Percentiles rank a stretch among this genome's conserved stretches.
phyloP scores from a whole-genome alignment of 2,329 filamentous ascomycete genomes.

The Macrophomina pseudophaseolina region DNA sequence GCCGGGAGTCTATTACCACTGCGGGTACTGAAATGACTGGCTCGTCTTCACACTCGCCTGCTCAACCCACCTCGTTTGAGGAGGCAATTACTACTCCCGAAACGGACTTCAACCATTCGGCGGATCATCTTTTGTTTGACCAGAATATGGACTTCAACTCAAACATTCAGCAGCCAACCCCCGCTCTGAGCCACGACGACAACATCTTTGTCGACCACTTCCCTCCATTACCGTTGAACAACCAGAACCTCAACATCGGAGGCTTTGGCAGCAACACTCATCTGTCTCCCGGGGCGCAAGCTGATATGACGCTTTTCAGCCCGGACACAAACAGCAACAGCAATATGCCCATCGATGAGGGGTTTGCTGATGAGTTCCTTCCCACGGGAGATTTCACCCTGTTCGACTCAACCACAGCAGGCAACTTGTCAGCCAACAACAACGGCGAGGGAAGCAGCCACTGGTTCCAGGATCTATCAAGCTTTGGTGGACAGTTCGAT shows the following conservation, averaged over 20 bases:
- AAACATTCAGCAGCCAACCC: slow-evolving; percentile 62
- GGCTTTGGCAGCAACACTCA: slow-evolving; percentile 49
- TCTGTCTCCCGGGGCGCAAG: slow-evolving; percentile 72
- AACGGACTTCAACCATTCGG: slow-evolving; percentile 57
- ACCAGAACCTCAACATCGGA: background rate
- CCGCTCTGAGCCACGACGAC: slow-evolving; percentile 41
- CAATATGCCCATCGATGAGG: slow-evolving; percentile 64
- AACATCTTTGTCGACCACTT: slow-evolving; percentile 42
- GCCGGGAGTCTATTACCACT: slow-evolving; percentile 43
- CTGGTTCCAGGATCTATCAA: slow-evolving; percentile 47
- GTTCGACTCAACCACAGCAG: slow-evolving; percentile 45
- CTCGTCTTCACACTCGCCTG: slow-evolving; percentile 49
- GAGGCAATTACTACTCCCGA: slow-evolving; percentile 53
- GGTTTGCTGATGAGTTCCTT: slow-evolving; percentile 54
- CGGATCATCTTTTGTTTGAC: slow-evolving; percentile 64
- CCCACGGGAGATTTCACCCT: slow-evolving; percentile 66
- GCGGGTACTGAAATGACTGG: slow-evolving; percentile 44
- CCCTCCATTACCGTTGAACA: slow-evolving; percentile 17
- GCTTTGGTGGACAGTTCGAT: slow-evolving; percentile 46
- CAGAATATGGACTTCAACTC: slow-evolving; percentile 65
- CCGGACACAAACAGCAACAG: slow-evolving; percentile 58
- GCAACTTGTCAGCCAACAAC: slow-evolving; percentile 28
- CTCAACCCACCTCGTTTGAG: slow-evolving; percentile 49
- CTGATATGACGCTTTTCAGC: slow-evolving; percentile 71
- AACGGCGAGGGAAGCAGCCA: slow-evolving; percentile 36